Evolutionary conservation across 352 stramenopile genomes (phyloP), one percentile per base, ranked within the genome.

Genomic region (Phytophthora podocarpi): DNA sequence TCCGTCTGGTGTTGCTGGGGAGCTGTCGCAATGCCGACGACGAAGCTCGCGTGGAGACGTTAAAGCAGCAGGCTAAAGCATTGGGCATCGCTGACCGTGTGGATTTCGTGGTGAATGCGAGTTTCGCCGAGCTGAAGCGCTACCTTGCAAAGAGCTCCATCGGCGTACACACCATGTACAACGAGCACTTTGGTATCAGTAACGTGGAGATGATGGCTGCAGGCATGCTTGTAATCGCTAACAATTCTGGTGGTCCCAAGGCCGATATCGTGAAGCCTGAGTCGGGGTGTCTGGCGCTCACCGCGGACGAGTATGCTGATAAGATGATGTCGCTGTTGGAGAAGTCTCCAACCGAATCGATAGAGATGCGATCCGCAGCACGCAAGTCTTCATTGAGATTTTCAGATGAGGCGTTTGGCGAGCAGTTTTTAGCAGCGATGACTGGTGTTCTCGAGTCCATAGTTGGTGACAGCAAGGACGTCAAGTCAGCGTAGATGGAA

Each of bases 101-200:
- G 5, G 69, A 96, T 37, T 99, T 99, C 70, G 76, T 96, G 23
- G 82, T 99, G 24, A 98, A 99, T 75, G 90, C 95, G 30, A 96
- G 91, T 20, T 99, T 98, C 54, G 67, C 73, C 0, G 86, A 98
- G 43, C 69, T 99, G 30, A 93, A 97, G 70, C 52, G 82, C 16
- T 95, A 89, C 43, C 70, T 99, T 16, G 70, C 73, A 5, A 80
- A 67, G 32, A 85, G 91, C 53, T 87, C 84, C 7, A 90, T 99
- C 16, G 98, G 98, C 4, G 67, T 99, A 6, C 98, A 99, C 80
- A 99, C 97, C 12, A 99, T 99, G 98, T 98, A 97, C 82, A 99
- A 99, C 56, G 98, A 99, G 74, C 98, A 99, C 76, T 99, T 99
- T 84, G 98, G 98, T 7, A 99, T 99, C 72, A 97, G 96, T 43